Base-by-base conservation (phyloP, 176 grass and related monocot species). In the Poa annua region DNA sequence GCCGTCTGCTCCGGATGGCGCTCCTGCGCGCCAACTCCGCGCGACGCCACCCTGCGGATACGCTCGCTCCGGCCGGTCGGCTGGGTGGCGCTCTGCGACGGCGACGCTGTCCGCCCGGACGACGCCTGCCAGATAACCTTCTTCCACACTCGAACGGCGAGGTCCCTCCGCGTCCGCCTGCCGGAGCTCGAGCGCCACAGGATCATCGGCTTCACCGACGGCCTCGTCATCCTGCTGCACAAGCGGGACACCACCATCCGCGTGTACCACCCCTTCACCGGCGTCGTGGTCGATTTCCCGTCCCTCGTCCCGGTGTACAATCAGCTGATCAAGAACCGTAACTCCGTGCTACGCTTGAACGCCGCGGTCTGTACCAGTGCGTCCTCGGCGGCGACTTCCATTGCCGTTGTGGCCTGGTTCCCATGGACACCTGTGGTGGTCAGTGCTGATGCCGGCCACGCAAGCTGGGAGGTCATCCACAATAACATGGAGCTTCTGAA, bases 241-340 rank as follows among this genome's bases (percentile, higher is more conserved):
- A 59, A 86, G 45, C 19, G 25, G 10, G 57, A 42, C 74, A 68
- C 32, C 22, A 24, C 71, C 0, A 5, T 73, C 13, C 84, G 22
- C 12, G 44, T 86, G 6, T 60, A 80, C 20, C 55, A 80, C 50
- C 76, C 76, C 36, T 86, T 86, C 50, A 86, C 63, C 1, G 12
- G 64, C 29, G 20, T 42, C 7, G n/a, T 36, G 21, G 33, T 67
- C 1, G 62, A 86, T 19, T 45, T 86, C 34, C 64, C 84, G 7
- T 47, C 71, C 12, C 54, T 85, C 56, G 20, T 54, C 65, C 22
- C 33, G 32, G 39, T 51, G 39, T 56, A 25, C 33, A 9, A 17
- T 7, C 29, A 32, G 57, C 57, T 26, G 11, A 26, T 36, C 6
- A 10, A 29, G 8, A 16, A 49, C 0, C 5, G 44, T 5, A 63